Evolutionary conservation across 164 flowering plant genomes (phyloP), one percentile per base, ranked within the genome.

Genomic region (Malania oleifera): DNA sequence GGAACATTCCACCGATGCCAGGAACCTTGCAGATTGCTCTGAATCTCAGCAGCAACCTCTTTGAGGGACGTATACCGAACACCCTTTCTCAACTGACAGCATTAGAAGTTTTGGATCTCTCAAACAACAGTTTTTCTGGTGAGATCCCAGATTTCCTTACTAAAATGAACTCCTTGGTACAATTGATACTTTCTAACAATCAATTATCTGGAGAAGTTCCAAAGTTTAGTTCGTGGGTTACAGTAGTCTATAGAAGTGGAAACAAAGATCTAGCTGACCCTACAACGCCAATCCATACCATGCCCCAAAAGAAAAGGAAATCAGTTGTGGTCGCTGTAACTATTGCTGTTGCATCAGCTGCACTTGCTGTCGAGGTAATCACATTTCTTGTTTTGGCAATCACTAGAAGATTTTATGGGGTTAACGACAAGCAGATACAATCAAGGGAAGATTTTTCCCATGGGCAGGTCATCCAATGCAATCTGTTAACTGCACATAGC

Each of bases 81-180:
- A 62, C 62, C 24, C 71, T 88, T 13, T 24, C 64, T 23, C 9
- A 12, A 22, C 55, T 88, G 50, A 11, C 5, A 1, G 23, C 7
- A 2, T 57, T 88, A 45, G 88, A 82, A 61, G 75, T 83, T 57
- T 61, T 88, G 69, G 90, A 85, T 72, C 85, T 85, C 54, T 85
- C 96, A 1, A 62, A 77, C 69, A 85, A 88, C 68, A 57, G 39
- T 7, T 81, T 85, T 49, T 68, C 78, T 0, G 96, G 96, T 31
- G 29, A 62, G 20, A 69, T 88, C 29, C 96, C 96, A 0, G 1
- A 0, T 0, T 77, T 52, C 60, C 69, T 88, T 25, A 44, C 66
- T 19, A 0, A 8, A 6, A 48, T 84, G 67, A 1, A 0, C 7
- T 55, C 76, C 67, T 64, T 88, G 51, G 80, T 74, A 10, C 66